Evolutionary conservation across 2,329 filamentous ascomycete species (phyloP).

Genomic region (Alternaria triticina): DNA sequence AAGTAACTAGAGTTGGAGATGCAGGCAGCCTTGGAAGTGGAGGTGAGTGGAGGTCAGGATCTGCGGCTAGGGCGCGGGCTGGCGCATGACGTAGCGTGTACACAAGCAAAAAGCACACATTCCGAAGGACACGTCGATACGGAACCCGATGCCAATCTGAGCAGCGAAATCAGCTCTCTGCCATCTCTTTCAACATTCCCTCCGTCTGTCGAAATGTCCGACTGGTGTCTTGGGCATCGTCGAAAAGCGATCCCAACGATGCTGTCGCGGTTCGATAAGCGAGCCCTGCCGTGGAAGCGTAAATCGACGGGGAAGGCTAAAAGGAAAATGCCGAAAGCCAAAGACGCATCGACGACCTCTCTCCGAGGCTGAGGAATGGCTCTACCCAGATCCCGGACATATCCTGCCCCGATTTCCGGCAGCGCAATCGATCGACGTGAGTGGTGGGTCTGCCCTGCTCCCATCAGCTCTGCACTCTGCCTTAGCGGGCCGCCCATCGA

Average conservation of each 20-base stretch:
- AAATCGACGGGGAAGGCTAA: neutral
- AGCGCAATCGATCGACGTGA: neutral
- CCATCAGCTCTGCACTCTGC: constrained; percentile 1
- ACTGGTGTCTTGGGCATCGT: neutral
- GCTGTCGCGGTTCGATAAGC: constrained; percentile 1
- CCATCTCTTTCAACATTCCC: neutral
- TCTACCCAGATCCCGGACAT: neutral
- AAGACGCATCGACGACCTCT: neutral
- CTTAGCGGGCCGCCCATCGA: constrained; percentile 5
- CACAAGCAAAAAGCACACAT: constrained; percentile 1
- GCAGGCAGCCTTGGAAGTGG: neutral
- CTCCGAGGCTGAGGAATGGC: neutral
- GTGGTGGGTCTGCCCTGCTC: neutral
- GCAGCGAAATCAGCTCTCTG: neutral
- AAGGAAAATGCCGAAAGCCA: neutral
- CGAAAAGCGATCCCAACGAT: neutral
- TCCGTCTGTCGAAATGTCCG: neutral
- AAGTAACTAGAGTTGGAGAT: neutral
- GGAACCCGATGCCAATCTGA: neutral
- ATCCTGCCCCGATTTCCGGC: neutral
- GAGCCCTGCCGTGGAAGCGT: neutral
- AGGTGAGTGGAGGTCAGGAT: neutral
- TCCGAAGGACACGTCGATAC: neutral
- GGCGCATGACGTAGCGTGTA: constrained; percentile 5
- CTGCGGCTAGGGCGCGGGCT: constrained; percentile 1